Base-by-base conservation (phyloP, 2,329 filamentous ascomycete genomes). In the Chaetomium globosum region DNA sequence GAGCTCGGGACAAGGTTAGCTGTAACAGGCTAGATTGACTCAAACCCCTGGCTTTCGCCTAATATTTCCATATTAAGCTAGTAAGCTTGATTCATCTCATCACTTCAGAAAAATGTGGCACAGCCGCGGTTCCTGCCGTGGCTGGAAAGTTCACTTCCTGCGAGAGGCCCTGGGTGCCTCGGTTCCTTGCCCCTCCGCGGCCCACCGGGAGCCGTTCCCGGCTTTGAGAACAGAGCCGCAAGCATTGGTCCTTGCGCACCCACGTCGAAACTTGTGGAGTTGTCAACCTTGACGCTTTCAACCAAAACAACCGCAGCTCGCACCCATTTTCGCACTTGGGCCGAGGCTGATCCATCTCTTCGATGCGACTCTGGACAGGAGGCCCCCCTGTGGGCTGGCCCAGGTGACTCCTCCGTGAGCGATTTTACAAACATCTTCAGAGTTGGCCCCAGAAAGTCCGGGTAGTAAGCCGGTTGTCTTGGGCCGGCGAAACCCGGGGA, bases 61-160 rank as follows among this genome's bases (percentile, higher is more conserved):
- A 68, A 49, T 28, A 51, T 68, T 70, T 69, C 69, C 66, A 10
- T 21, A 43, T 67, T 63, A 9, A 65, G 61, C 53, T 53, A 62
- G 61, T 56, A 56, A 62, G 54, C 33, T 19, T 63, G 43, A 57
- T 61, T 63, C 55, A 58, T 49, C 39, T 60, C 31, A 28, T 43
- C 39, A 43, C 39, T 43, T n/a, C 49, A 61, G n/a, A 23, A 53
- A 33, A 46, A 51, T 62, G 65, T 56, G 51, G 65, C 54, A 59
- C 64, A 65, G 53, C 39, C 26, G 12, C 19, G 13, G 9, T 9
- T 9, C 33, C 31, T 33, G 33, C 23, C 31, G 33, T 57, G 31
- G 36, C 36, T 57, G 55, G 55, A n/a, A 57, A 30, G n/a, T 59
- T 49, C 16, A 43, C 6, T 43, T 19, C 36, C 54, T 23, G 30